Conservation (phyloP, 2,329 filamentous ascomycete genomes). For the Alternaria arborescens region DNA sequence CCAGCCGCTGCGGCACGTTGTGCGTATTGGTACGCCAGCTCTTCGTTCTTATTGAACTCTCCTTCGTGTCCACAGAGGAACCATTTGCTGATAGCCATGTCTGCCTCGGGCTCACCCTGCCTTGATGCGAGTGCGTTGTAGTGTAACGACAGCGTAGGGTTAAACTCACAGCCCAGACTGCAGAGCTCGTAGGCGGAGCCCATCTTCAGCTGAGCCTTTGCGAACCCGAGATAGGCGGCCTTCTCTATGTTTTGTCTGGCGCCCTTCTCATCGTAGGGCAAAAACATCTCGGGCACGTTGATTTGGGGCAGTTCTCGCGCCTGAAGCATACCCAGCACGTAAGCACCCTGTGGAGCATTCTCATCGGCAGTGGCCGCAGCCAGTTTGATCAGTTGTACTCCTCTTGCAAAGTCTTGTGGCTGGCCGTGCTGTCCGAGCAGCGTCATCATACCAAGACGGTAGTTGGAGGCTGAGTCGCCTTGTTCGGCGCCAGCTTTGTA, state of each 20-base stretch:
- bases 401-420: conserved; percentile 78
- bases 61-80: conserved; percentile 95
- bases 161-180: conserved; percentile 92
- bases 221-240: conserved; percentile 92
- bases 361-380: conserved; percentile 91
- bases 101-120: conserved; percentile 91
- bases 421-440: conserved; percentile 93
- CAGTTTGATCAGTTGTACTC: conserved; percentile 81
- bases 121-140: conserved; percentile 93
- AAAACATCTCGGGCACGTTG: conserved; percentile 73
- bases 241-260: conserved; percentile 94
- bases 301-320: conserved; percentile 92
- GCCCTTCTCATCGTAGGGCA: conserved; percentile 75
- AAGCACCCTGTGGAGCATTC: conserved; percentile 95
- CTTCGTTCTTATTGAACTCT: conserved; percentile 94
- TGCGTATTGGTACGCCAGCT: conserved; percentile 89
- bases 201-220: conserved; percentile 97
- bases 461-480: conserved; percentile 87
- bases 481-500: conserved; percentile 82
- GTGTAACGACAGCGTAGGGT: conserved; percentile 88
- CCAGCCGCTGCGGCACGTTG: conserved; percentile 83
- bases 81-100: conserved; percentile 97
- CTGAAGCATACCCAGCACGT: conserved; percentile 93
- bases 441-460: conserved; percentile 95
- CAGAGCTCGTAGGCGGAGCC: conserved; percentile 94